Base-by-base conservation (phyloP, 2,329 filamentous ascomycete genomes). In the Aaosphaeria arxii region DNA sequence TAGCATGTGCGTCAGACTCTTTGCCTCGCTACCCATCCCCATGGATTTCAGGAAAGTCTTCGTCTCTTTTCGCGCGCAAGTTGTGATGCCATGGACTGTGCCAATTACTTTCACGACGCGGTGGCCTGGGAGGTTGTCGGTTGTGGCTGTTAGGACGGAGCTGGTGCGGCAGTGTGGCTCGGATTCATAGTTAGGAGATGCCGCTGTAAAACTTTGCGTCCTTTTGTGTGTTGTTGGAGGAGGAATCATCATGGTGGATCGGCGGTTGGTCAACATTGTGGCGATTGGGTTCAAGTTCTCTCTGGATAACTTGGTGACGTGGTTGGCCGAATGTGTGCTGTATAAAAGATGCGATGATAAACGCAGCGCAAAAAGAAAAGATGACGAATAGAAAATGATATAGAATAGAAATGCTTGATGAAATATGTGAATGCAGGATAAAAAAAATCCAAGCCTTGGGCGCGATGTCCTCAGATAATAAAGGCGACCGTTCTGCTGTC, bases 241-340 rank as follows among this genome's bases (percentile, higher is more conserved):
- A 7, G 62, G 56, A n/a, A 62, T 53, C 50, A 64, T 62, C 65
- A 69, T 64, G 29, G 61, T 69, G 11, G 64, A 67, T 50, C 62
- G 64, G 47, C 64, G 64, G 52, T 69, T 69, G 48, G 65, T 69
- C 51, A 69, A 57, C 62, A 68, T 66, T 24, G 43, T 61, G 40
- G 28, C 44, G 17, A 24, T 35, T 47, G 30, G 40, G 5, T 36
- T 45, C 4, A 9, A n/a, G 33, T n/a, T 9, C 4, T 9, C n/a
- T 9, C 4, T 36, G 33, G 33, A n/a, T n/a, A n/a, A 9, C 7
- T 9, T 9, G 33, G 33, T 9, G 33, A 9, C 3, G 33, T 9
- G 33, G 33, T 36, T 9, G 33, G 33, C 4, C 33, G 7, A 36
- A 36, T n/a, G 33, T 36, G n/a, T 36, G 33, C 33, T 36, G 33